Evolutionary conservation across 2,329 filamentous ascomycete species (phyloP), one percentile per base, ranked within the genome.

Genomic region (Exophiala sp.): DNA sequence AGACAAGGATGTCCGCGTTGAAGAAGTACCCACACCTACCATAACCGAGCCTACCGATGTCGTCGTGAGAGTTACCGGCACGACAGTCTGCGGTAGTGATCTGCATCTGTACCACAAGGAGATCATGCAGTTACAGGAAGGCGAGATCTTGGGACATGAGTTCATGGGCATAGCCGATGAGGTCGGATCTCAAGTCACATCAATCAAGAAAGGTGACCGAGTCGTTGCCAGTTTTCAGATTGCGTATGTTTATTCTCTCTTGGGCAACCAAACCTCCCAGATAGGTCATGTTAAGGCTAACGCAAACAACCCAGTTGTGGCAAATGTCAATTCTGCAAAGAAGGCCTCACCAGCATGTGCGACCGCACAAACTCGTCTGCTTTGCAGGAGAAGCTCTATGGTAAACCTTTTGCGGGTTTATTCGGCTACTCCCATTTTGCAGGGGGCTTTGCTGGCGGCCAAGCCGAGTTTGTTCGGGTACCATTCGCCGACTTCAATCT

Each of bases 401-500:
- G 89, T 10, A 83, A 83, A 1, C 78, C 83, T 45, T 91, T 88
- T 5, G 79, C 88, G 1, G 89, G 82, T 65, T 83, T 88, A 56
- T 87, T 87, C 65, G 85, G 85, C 1, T 88, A 87, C 65, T 83
- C 81, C 3, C 85, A 74, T 50, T 88, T 95, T 65, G 89, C 88
- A 0, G 89, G 89, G 5, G 90, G 90, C 0, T 95, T 92, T 65
- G 89, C 89, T 1, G 89, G 90, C 42, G 89, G 89, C 0, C 90
- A 95, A 70, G 87, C 89, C 3, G 91, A 95, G 72, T 95, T 89
- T 65, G 85, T 91, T 0, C 82, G 90, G 7, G 88, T 94, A 7
- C 89, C 90, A 0, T 80, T 84, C 29, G 90, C 83, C 24, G 87
- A 92, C 62, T 83, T 89, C 55, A 95, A 95, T 66, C 75, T 95